Conservation (phyloP, 176 grass and related monocot genomes). For the Alopecurus myosuroides region DNA sequence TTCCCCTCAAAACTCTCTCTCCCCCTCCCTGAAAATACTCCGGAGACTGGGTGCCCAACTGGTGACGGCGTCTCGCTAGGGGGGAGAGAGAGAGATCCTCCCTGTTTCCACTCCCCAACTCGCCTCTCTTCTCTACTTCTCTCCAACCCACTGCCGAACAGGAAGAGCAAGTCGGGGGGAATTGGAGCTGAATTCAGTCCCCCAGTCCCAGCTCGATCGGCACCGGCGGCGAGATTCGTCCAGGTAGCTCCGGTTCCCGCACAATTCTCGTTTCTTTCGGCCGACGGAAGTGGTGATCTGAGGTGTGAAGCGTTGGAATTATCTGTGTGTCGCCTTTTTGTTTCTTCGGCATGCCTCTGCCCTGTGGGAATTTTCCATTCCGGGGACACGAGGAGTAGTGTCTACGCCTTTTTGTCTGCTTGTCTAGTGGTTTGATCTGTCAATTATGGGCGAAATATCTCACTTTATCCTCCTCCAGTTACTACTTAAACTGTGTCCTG, state of each 20-base stretch:
- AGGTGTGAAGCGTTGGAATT: constrained; percentile 1
- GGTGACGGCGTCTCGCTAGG: constrained; percentile 33
- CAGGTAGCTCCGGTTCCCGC: constrained; percentile 28
- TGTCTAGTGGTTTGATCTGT: constrained; percentile 25
- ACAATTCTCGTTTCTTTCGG: not conserved
- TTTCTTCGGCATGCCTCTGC: constrained; percentile 11
- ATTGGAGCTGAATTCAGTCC: constrained; percentile 21
- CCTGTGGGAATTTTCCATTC: constrained; percentile 14
- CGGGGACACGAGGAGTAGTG: not conserved
- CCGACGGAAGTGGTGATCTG: constrained; percentile 17
- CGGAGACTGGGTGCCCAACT: constrained; percentile 8
- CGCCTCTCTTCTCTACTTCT: not conserved
- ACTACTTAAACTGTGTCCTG: constrained; percentile 4
- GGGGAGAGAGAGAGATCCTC: constrained; percentile 30
- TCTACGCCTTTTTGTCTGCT: not conserved
- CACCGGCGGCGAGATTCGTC: constrained; percentile 19
- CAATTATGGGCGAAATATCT: not conserved
- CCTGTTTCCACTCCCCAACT: not conserved
- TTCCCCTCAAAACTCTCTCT: constrained; percentile 27
- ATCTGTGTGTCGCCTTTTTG: not conserved
- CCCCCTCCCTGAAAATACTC: constrained; percentile 18
- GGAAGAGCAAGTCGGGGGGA: not conserved
- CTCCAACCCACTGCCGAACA: constrained; percentile 8
- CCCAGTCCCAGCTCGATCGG: constrained; percentile 3
- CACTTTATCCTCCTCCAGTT: not conserved